Evolutionary conservation across 495 filamentous ascomycete species (phyloP).

Genomic region (Chaetomium tenue): DNA sequence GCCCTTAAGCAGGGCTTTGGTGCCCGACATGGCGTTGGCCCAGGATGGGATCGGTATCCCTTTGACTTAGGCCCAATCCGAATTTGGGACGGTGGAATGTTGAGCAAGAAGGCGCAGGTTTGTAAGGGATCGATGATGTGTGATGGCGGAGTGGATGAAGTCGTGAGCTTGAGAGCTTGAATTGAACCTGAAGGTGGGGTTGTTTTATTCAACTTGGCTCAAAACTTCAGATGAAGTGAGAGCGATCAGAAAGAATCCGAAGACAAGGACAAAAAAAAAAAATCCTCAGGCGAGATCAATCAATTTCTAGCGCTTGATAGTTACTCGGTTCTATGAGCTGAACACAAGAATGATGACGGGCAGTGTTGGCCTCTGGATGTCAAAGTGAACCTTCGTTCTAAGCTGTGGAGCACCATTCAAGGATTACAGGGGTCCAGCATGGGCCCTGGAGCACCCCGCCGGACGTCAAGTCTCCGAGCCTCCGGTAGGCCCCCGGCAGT

Average conservation of each 20-base stretch:
- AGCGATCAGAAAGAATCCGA: neutral
- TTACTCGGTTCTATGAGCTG: too few relatives aligned
- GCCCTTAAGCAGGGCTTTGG: constrained; percentile 80
- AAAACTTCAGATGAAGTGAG: neutral
- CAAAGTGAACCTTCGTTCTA: too few relatives aligned
- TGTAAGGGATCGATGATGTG: neutral
- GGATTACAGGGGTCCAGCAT: too few relatives aligned
- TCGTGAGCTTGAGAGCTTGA: neutral
- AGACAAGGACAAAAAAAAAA: too few relatives aligned
- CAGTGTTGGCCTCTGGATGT: too few relatives aligned
- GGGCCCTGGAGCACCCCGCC: too few relatives aligned
- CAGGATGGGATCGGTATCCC: neutral
- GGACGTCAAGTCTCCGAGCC: neutral
- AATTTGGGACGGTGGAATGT: neutral
- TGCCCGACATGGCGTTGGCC: constrained; percentile 47
- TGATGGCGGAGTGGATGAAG: too few relatives aligned
- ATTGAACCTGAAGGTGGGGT: neutral
- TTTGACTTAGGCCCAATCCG: neutral
- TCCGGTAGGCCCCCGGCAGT: neutral
- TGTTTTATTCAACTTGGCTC: neutral
- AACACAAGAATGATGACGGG: too few relatives aligned
- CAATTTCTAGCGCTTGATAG: too few relatives aligned
- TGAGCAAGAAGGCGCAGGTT: neutral
- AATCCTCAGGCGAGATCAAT: too few relatives aligned
- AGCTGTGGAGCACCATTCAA: too few relatives aligned